These are phyloP conservation scores for Limtongia smithiae DNA, from an alignment of 805 yeast genomes.

Conservation along the genomic window DNA sequence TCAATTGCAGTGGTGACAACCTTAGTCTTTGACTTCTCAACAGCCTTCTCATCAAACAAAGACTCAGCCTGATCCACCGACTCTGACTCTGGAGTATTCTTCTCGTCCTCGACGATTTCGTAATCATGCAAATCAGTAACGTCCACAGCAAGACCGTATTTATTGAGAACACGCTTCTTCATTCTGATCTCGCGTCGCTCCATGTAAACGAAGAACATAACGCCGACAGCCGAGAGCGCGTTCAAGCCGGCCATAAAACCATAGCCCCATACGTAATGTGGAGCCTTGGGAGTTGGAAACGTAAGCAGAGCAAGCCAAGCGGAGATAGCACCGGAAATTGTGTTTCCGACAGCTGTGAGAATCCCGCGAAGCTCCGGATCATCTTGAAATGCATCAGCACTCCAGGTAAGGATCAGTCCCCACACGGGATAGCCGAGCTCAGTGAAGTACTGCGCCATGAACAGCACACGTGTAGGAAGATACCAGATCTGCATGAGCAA, in stretches of 20 bases:
- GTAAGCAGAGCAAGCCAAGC: conserved; percentile 44
- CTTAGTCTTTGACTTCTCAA: too few species aligned
- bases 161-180: conserved; percentile 8
- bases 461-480: conserved; percentile 40
- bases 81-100: too few species aligned
- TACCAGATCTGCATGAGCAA: conserved; percentile 43
- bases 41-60: too few species aligned
- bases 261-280: conserved; percentile 33
- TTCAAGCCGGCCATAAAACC: conserved; percentile 19
- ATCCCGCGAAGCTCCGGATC: conserved; percentile 32
- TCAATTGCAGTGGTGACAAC: too few species aligned
- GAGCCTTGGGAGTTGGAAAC: conserved; percentile 38
- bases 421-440: conserved; percentile 13
- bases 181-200: conserved; percentile 6
- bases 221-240: conserved; percentile 3
- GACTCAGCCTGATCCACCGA: too few species aligned
- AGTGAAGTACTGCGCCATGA: conserved; percentile 18
- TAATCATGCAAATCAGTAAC: conserved; percentile 13
- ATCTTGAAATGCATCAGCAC: conserved; percentile 31
- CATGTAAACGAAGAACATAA: conserved; percentile 23
- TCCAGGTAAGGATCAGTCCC: conserved; percentile 32
- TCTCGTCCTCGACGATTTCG: too few species aligned
- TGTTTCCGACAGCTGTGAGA: conserved; percentile 36
- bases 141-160: conserved; percentile 18
- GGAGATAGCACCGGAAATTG: conserved; percentile 36